Base-by-base conservation (phyloP, 345 rosid genomes). In the Eucalyptus albens region DNA sequence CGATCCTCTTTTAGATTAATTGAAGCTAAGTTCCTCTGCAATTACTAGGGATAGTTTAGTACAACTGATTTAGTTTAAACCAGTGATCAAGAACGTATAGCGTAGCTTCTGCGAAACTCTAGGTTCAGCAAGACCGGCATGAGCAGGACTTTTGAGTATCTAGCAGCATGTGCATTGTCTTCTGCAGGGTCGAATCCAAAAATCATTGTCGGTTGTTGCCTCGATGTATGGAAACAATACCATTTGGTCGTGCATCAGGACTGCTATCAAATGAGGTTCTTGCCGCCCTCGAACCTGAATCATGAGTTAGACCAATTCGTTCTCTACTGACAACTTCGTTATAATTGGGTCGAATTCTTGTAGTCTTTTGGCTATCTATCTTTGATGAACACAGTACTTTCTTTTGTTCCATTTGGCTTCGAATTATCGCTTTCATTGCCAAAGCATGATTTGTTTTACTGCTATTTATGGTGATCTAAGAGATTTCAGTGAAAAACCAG, bases 401-500 rank as follows among this genome's bases (percentile, higher is more conserved):
- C 62, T 50, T 6, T 53, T 69, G 44, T 9, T 16, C 27, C 15
- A 17, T 86, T 86, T 86, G 65, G 83, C 27, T 77, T 77, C 27
- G 2, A 77, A 37, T 77, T 21, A 42, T 37, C 7, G 24, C 83
- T 40, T 77, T 19, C 47, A 40, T 21, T 77, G 83, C 83, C 83
- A 21, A 60, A 67, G 21, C 37, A 50, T 65, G 81, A 88, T 47
- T 65, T 88, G 89, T 51, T n/a, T 65, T 49, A 3, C 83, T 77
- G 27, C 47, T 77, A 77, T 5, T 16, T 29, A 9, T 59, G 77
- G 77, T 40, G 83, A 50, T 45, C 49, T 15, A 82, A 88, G 86
- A 40, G 24, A n/a, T 55, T 47, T 19, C 27, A 19, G 31, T 51
- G 59, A 88, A 60, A 44, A 8, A 69, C 53, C 91, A 96, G 99